Percentiles rank a stretch among this genome's conserved stretches.
Evolutionary conservation across 2,329 filamentous ascomycete species (phyloP).

Genomic region (Neurospora sp.): DNA sequence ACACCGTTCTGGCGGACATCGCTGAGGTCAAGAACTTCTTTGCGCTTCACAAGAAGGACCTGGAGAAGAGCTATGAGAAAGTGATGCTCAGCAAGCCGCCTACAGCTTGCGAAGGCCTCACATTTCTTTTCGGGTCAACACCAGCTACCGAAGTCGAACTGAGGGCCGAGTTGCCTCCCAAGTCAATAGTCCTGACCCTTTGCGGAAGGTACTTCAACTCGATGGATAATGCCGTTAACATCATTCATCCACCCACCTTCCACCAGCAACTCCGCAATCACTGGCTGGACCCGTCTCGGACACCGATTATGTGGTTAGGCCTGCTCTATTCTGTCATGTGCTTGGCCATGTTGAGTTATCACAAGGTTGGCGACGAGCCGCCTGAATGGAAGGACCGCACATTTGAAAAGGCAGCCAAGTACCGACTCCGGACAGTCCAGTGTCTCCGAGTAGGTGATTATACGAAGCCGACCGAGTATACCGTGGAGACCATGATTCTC

Average conservation of each 20-base stretch:
- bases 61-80: constrained; percentile 70
- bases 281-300: constrained; percentile 64
- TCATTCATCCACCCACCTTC: constrained; percentile 79
- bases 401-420: constrained; percentile 51
- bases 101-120: constrained; percentile 53
- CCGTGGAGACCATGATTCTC: constrained; percentile 67
- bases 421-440: constrained; percentile 64
- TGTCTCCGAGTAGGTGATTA: constrained; percentile 69
- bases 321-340: constrained; percentile 68
- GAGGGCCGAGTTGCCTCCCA: constrained; percentile 67
- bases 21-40: constrained; percentile 93
- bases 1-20: constrained; percentile 69
- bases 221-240: constrained; percentile 57
- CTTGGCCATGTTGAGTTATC: constrained; percentile 68
- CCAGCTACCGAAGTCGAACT: constrained; percentile 67
- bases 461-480: constrained; percentile 62
- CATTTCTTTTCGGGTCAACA: constrained; percentile 68
- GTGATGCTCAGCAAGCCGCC: constrained; percentile 59
- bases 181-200: constrained; percentile 72
- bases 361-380: constrained; percentile 70
- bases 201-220: constrained; percentile 89
- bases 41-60: constrained; percentile 72
- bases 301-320: constrained; percentile 68
- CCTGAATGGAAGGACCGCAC: constrained; percentile 63
- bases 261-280: constrained; percentile 56